These are phyloP conservation scores for Colletotrichum echinochloae DNA, from an alignment of 2,329 filamentous ascomycete genomes.

Conservation along the genomic window DNA sequence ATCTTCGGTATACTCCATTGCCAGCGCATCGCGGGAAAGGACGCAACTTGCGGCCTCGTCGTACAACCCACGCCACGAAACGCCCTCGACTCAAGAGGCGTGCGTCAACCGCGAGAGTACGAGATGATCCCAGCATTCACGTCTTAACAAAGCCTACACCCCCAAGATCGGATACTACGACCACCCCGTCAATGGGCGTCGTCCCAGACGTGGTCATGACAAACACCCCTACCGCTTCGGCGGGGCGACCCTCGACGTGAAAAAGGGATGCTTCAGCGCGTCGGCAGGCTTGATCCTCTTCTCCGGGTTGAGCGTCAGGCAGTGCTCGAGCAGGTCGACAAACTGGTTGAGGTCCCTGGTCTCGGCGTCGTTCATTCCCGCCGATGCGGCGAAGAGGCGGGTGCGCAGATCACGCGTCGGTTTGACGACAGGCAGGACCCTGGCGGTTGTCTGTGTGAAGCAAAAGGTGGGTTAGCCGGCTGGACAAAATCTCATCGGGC, in stretches of 20 bases:
- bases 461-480: constrained; percentile 35
- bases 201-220: neutral
- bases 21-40: neutral
- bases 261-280: constrained; percentile 90
- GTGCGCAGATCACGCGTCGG: constrained; percentile 85
- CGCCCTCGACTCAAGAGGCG: neutral
- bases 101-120: neutral
- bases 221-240: constrained; percentile 42
- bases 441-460: constrained; percentile 70
- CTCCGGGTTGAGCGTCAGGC: constrained; percentile 89
- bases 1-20: neutral
- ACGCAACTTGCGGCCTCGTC: neutral
- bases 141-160: neutral
- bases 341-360: constrained; percentile 84
- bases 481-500: neutral
- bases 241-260: constrained; percentile 60
- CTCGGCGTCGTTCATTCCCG: constrained; percentile 79
- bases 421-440: constrained; percentile 77
- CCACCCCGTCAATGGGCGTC: neutral
- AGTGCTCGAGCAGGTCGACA: constrained; percentile 88
- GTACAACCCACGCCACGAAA: neutral
- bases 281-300: constrained; percentile 90
- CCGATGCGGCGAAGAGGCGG: constrained; percentile 79
- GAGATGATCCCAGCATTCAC: neutral
- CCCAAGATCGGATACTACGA: neutral